Base-by-base conservation (phyloP, 169 alveolate species). In the Plasmodium knowlesi region DNA sequence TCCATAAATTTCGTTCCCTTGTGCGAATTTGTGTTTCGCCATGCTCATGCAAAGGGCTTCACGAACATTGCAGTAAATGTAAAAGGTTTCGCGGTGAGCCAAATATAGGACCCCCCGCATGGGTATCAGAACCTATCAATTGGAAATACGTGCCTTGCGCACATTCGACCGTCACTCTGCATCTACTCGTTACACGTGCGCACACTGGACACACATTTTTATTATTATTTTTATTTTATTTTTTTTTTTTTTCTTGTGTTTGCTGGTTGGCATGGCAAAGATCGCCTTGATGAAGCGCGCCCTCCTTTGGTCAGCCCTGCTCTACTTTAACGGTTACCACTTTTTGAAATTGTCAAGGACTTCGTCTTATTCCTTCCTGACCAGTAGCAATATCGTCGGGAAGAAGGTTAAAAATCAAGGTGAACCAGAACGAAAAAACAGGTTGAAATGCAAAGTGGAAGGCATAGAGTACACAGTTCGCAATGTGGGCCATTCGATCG, bases 391-490 rank as follows among this genome's bases (percentile, higher is more conserved):
- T 34, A 78, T 39, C 71, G 46, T 34, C 70, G 4, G 41, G 72
- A 76, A 61, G 41, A 78, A 88, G 61, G 61, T 50, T 50, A 50
- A 50, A 50, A 50, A 50, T 14, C 1, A 19, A 78, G 81, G 41
- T 25, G 83, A 54, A 88, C 61, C 79, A 57, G 12, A 79, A 28
- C 41, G 6, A 25, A 53, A 32, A 41, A 88, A 53, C 30, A 88
- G 43, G 28, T 22, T 88, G 43, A 76, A 88, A 78, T 88, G 94
- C 82, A 88, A 67, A 88, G 39, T 88, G n/a, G 94, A 88, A 39
- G 94, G 94, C 9, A 88, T 88, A 39, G 94, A 88, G 71, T 88
- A 88, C 72, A 88, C 79, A 61, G 94, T 88, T 30, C 61, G 81
- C 14, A 25, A 88, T 88, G 67, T 88, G 37, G 88, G 78, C 54